Evolutionary conservation across 306 rosid species (phyloP).

Genomic region (Abrus precatorius): DNA sequence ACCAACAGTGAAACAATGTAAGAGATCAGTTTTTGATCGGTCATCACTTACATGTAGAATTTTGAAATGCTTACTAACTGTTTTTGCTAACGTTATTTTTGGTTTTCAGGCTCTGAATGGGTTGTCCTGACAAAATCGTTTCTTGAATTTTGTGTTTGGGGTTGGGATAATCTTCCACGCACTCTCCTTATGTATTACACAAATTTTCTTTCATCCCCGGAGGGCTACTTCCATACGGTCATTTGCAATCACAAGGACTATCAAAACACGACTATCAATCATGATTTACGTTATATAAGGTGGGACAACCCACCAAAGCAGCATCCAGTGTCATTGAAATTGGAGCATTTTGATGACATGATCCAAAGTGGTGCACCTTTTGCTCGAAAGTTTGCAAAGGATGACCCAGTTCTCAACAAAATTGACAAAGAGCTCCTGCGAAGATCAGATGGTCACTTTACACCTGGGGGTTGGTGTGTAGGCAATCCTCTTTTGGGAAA

Average conservation of each 20-base stretch:
- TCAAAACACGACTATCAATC: slow-evolving; percentile 88
- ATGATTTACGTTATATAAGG: slow-evolving; percentile 74
- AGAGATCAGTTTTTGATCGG: neutral
- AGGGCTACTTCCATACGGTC: slow-evolving; percentile 92
- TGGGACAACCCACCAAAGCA: slow-evolving; percentile 86
- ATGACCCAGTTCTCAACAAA: slow-evolving; percentile 75
- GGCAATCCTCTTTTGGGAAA: slow-evolving; percentile 55
- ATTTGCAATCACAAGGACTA: slow-evolving; percentile 91
- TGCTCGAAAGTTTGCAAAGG: slow-evolving; percentile 64
- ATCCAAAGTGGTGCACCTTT: slow-evolving; percentile 79
- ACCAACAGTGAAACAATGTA: neutral
- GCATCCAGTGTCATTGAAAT: slow-evolving; percentile 63
- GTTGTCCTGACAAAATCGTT: slow-evolving; percentile 77
- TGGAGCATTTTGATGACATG: slow-evolving; percentile 79
- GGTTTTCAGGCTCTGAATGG: slow-evolving; percentile 77
- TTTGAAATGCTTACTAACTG: neutral
- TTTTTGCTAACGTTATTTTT: slow-evolving; percentile 15
- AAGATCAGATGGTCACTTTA: slow-evolving; percentile 63
- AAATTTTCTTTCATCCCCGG: slow-evolving; percentile 77
- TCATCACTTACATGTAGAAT: neutral
- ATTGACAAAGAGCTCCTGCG: slow-evolving; percentile 70
- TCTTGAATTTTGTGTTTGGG: slow-evolving; percentile 80
- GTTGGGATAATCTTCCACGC: slow-evolving; percentile 96
- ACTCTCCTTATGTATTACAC: slow-evolving; percentile 92
- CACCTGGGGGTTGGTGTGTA: slow-evolving; percentile 83